These are phyloP conservation scores for Vitis riparia DNA, from an alignment of 164 flowering plant genomes.

Conservation along the genomic window DNA sequence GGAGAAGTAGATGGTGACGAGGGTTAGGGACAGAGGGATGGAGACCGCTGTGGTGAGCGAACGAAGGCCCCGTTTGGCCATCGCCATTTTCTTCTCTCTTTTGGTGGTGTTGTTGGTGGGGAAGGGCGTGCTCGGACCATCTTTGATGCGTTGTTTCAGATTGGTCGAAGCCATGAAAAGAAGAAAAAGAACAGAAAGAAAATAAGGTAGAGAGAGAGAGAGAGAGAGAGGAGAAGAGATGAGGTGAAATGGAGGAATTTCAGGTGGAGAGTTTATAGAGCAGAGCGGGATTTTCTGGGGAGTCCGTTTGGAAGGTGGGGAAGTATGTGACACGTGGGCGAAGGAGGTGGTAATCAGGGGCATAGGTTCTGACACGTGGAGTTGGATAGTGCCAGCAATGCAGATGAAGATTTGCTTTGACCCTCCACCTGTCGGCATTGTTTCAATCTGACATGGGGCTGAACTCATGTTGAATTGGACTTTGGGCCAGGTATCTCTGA, in stretches of 20 bases:
- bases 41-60: constrained; percentile 56
- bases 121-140: constrained; percentile 20
- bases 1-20: constrained; percentile 32
- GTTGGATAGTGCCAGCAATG: neutral
- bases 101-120: neutral
- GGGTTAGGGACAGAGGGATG: constrained; percentile 45
- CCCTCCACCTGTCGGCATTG: neutral
- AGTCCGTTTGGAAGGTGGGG: neutral
- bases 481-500: no score
- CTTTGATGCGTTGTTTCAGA: constrained; percentile 39
- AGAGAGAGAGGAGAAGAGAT: neutral
- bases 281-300: neutral
- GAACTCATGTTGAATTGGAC: no score
- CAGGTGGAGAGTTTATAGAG: constrained; percentile 8
- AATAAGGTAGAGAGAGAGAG: neutral
- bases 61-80: constrained; percentile 73
- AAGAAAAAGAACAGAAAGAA: neutral
- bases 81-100: constrained; percentile 34
- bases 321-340: constrained; percentile 27
- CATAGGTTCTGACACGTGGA: constrained; percentile 18
- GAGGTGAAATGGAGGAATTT: neutral
- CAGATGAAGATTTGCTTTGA: neutral
- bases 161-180: constrained; percentile 1
- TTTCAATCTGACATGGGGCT: no score
- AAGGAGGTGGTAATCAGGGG: constrained; percentile 22